Evolutionary conservation across 331 rosid genomes (phyloP), one percentile per base, ranked within the genome.

Genomic region (Pyracantha coccinea): DNA sequence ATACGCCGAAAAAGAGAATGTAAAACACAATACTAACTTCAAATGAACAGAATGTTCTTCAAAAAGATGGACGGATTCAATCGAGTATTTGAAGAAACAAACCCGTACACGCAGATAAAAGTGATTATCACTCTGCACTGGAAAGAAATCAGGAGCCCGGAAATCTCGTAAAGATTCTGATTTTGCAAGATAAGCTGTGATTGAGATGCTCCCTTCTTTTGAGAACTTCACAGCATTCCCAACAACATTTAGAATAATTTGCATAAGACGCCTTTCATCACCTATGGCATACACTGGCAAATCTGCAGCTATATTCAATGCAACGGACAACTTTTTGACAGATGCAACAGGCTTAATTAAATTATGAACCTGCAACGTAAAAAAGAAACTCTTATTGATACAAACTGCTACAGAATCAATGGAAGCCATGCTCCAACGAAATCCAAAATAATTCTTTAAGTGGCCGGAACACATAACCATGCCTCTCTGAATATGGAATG

Each of bases 191-290:
- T 76, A 76, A 59, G 84, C 97, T 21, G 92, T 70, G 74, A 94
- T 70, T 67, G 86, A 87, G 77, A 94, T 85, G 82, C 83, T 77
- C 20, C 97, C 99, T 74, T 90, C 97, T 84, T 92, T 92, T 54
- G 99, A 86, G 84, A 92, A 94, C 85, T 94, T 94, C 69, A 94
- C 97, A 53, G 97, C 99, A 77, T 94, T 94, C 82, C 96, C 99
- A 83, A 88, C 90, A 78, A 94, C 89, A 81, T 94, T 94, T 45
- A 94, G 80, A 77, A 94, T 78, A 32, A 79, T 90, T 87, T 92
- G 97, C 96, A 90, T 80, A 69, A 94, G 97, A 59, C 97, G 92
- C 60, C 87, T 94, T 78, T 92, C 96, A 71, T 94, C 99, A 75
- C 99, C 99, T 69, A 84, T 25, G 1, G 89, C 96, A 78, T 77